phyloP scores from a whole-genome alignment of 768 basidiomycete species.

The Filobasidium floriforme region DNA sequence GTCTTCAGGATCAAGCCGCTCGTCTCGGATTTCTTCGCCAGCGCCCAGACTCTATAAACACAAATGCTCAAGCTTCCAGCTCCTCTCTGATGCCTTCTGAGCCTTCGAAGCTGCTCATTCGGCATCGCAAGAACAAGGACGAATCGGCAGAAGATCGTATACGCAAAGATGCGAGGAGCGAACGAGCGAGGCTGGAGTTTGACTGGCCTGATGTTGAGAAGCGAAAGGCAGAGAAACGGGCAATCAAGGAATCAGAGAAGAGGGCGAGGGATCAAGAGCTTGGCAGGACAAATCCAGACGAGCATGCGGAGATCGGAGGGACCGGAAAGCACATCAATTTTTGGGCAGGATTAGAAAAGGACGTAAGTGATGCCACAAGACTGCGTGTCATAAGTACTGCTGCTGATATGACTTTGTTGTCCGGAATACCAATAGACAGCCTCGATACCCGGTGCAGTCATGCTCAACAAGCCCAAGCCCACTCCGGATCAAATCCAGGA shows the following conservation, averaged over 20 bases:
- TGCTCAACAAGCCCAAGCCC: slow-evolving; percentile 10
- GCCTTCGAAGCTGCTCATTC: slow-evolving; percentile 29
- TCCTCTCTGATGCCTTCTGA: slow-evolving; percentile 9
- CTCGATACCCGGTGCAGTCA: not conserved
- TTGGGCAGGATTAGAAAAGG: slow-evolving; percentile 44
- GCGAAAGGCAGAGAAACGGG: slow-evolving; percentile 22
- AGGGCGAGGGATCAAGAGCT: slow-evolving; percentile 14
- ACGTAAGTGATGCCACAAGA: slow-evolving; percentile 26
- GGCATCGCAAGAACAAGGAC: slow-evolving; percentile 13
- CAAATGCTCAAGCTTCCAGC: not conserved
- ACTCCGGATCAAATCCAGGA: slow-evolving; percentile 30
- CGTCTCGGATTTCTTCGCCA: slow-evolving; percentile 35
- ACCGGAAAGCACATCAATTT: slow-evolving; percentile 44
- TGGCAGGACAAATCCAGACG: slow-evolving; percentile 18
- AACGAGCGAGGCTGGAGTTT: slow-evolving; percentile 33
- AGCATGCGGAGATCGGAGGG: slow-evolving; percentile 23
- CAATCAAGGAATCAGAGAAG: not conserved
- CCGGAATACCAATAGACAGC: not conserved
- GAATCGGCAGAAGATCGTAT: slow-evolving; percentile 10
- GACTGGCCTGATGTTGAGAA: slow-evolving; percentile 39
- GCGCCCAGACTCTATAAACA: not conserved
- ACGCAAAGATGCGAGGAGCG: slow-evolving; percentile 6
- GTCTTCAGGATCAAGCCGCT: slow-evolving; percentile 33
- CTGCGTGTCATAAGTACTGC: not conserved
- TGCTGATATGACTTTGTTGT: not conserved